These are phyloP conservation scores for Elsinoe arachidis DNA, from an alignment of 2,329 filamentous ascomycete genomes.

Conservation along the genomic window DNA sequence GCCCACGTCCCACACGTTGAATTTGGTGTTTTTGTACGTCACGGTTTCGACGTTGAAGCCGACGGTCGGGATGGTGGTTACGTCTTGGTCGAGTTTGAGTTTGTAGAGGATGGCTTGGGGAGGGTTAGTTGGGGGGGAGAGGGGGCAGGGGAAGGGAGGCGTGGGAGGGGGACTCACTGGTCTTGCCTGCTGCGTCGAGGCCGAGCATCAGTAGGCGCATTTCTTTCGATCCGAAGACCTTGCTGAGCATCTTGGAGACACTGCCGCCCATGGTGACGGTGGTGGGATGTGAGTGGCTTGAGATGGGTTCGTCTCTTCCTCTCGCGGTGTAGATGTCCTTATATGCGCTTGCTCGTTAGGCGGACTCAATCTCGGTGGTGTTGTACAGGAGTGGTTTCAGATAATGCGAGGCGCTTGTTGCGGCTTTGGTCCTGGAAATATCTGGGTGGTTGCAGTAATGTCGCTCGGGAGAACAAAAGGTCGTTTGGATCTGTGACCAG, in stretches of 20 bases:
- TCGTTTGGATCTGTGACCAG: slow-evolving; percentile 1
- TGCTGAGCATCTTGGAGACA: slow-evolving; percentile 92
- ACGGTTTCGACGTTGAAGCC: slow-evolving; percentile 99
- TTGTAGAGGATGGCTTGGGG: slow-evolving; percentile 83
- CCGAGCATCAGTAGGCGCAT: slow-evolving; percentile 98
- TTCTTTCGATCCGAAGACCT: slow-evolving; percentile 98
- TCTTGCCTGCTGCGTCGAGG: slow-evolving; percentile 95
- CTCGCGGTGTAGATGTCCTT: not conserved
- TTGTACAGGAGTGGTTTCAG: slow-evolving; percentile 7
- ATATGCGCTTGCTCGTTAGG: not conserved
- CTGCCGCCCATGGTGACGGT: slow-evolving; percentile 69
- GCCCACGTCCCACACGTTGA: slow-evolving; percentile 98
- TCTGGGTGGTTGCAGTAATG: not conserved
- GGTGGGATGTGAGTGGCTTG: slow-evolving; percentile 1
- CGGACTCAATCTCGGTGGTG: not conserved
- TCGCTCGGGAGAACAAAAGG: not conserved
- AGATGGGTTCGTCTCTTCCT: not conserved
- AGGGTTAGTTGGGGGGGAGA: not conserved
- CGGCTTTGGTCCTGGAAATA: slow-evolving; percentile 3
- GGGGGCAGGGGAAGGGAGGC: not conserved
- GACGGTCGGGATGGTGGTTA: slow-evolving; percentile 98
- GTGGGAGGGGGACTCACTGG: slow-evolving; percentile 50
- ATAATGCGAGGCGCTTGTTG: slow-evolving; percentile 3
- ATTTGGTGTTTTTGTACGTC: slow-evolving; percentile 98
- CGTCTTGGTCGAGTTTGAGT: slow-evolving; percentile 98